Base-by-base conservation (phyloP, 257 asterid species). In the Cordia subcordata region DNA sequence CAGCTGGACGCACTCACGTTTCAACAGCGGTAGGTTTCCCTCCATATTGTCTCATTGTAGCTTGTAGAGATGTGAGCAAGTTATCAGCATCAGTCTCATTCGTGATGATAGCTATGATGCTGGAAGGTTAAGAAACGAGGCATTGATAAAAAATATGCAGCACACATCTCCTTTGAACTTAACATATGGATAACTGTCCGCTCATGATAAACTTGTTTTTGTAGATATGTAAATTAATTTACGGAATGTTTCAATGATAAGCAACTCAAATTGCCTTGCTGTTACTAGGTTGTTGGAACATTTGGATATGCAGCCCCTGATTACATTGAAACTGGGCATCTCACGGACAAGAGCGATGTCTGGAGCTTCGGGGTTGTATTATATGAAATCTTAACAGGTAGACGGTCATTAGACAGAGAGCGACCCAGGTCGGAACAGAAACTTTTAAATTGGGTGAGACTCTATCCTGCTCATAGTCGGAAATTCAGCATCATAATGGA, bases 281-380 rank as follows among this genome's bases (percentile, higher is more conserved):
- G 33, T 67, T 15, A 57, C 53, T 55, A 92, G 99, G 99, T 87
- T 61, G 87, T 93, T 13, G 99, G 99, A 8, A 89, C 99, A 45
- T 77, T 85, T 13, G 99, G 99, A 23, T 93, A 93, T 63, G 99
- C 97, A 13, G 99, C 99, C 12, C 99, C 99, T 1, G 99, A 93
- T 47, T 93, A 93, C 74, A 77, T 93, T 32, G 92, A 93, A 59
- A 93, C 99, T 0, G 97, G 99, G 4, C 99, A 86, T 54, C 92
- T 93, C 27, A 93, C 95, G 13, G 68, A 90, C 3, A 89, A 89
- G 78, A 93, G 99, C 23, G 99, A 93, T 40, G 99, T 93, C 0
- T 93, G 97, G 97, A 93, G 97, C 60, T 93, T 84, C 15, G 99
- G 99, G 0, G 92, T 93, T 2, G 99, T 93, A 66, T 55, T 89